Base-by-base conservation (phyloP, 352 stramenopile species). In the Saprolegnia diclina region DNA sequence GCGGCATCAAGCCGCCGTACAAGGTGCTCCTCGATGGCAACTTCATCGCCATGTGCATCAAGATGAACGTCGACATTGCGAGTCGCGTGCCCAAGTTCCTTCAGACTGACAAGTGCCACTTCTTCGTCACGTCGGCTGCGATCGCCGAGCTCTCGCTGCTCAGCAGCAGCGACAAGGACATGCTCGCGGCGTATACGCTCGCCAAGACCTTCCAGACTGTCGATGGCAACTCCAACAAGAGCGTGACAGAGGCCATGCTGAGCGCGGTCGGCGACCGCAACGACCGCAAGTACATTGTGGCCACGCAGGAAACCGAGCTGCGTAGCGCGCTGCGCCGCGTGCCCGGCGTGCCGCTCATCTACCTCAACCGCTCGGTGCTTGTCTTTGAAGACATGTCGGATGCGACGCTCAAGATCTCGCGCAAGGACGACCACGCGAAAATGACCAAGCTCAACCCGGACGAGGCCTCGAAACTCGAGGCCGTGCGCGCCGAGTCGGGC, bases 321-420 rank as follows among this genome's bases (percentile, higher is more conserved):
- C 83, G 87, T 32, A 89, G 90, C 74, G 72, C 65, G n/a, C 72
- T 94, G 71, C 80, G 87, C 14, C 45, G 71, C 0, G 75, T 93
- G 22, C 78, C 84, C 1, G 87, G 87, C 55, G 85, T 93, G 53
- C 87, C 87, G 56, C 80, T 94, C n/a, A 72, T 94, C 48, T 94
- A 94, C 75, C 67, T 94, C 21, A 94, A 94, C 73, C 85, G 87
- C 35, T 92, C 87, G 5, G 85, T 93, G 73, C 76, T 94, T 19
- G 87, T 94, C 67, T 94, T 94, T 65, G 87, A 94, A 67, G 83
- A 92, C 64, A 90, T 93, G 44, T 91, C 82, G 38, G 72, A 76
- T 11, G 82, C 85, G 4, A 94, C 87, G 59, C 71, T 94, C 24
- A 77, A 81, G 26, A 92, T 94, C 72, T 83, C 91, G 42, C 84